These are phyloP conservation scores for Trametes gibbosa DNA, from an alignment of 768 basidiomycete species.

Conservation along the genomic window DNA sequence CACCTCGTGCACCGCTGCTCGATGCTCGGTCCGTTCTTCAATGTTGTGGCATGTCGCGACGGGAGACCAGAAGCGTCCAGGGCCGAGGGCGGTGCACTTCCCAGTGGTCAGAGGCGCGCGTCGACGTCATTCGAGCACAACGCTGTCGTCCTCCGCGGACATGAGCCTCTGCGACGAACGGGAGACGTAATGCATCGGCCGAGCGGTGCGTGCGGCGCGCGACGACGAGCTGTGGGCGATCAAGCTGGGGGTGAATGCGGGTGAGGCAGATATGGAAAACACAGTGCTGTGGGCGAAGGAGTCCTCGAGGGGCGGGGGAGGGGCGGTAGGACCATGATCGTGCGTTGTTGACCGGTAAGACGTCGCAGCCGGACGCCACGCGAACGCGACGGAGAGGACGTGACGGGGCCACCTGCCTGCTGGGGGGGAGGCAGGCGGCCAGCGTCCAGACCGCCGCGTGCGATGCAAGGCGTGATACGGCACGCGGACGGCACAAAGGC, in stretches of 20 bases:
- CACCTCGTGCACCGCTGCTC: too few species aligned
- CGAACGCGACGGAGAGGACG: constrained; percentile 5
- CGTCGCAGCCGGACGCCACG: neutral
- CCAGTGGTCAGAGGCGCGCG: neutral
- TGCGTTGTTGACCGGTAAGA: neutral
- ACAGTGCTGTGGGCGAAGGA: neutral
- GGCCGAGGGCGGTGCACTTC: neutral
- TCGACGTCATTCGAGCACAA: neutral
- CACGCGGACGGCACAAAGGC: constrained; percentile 10
- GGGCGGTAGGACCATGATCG: constrained; percentile 5
- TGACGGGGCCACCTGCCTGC: constrained; percentile 1
- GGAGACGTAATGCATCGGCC: too few species aligned
- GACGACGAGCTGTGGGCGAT: neutral
- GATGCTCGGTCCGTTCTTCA: too few species aligned
- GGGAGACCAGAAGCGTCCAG: neutral
- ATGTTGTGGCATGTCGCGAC: neutral
- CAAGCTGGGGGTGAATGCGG: neutral
- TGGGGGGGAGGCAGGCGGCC: neutral
- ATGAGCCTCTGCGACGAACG: neutral
- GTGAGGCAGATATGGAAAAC: neutral
- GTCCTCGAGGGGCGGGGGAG: neutral
- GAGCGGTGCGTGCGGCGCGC: neutral
- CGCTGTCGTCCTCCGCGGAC: neutral
- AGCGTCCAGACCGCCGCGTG: constrained; percentile 13
- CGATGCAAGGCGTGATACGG: neutral